Conservation (phyloP, 208 protist species). For the Acanthamoeba royreba region DNA sequence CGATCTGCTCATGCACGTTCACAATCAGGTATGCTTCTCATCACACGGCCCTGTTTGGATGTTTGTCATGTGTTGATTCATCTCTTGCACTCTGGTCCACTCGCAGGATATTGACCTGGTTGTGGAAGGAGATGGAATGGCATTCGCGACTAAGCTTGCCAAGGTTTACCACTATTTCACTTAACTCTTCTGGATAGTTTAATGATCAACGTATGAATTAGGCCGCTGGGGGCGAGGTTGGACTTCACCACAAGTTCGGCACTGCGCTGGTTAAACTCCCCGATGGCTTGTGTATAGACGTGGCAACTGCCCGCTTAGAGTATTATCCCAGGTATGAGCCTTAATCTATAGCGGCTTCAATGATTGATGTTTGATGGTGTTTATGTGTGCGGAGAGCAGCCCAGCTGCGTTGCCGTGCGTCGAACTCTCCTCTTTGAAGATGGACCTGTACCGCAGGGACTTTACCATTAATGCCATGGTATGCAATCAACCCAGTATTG, state of each 20-base stretch:
- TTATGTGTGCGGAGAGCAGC: background rate
- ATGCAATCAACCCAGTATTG: background rate
- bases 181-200: too few species aligned
- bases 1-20: background rate
- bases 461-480: constrained; percentile 50
- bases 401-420: constrained; percentile 18
- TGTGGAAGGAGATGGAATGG: background rate
- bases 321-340: constrained; percentile 16
- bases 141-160: background rate
- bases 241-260: background rate
- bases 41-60: too few species aligned
- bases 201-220: background rate
- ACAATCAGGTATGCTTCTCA: background rate
- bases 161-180: too few species aligned
- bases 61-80: too few species aligned
- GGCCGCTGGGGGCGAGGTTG: background rate
- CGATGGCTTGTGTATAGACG: background rate
- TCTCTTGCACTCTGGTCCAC: too few species aligned
- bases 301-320: constrained; percentile 15
- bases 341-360: background rate
- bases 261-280: background rate
- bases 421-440: constrained; percentile 42
- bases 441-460: constrained; percentile 31
- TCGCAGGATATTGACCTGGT: constrained; percentile 40
- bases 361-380: background rate